Conservation (phyloP, 2,329 filamentous ascomycete genomes). For the Colletotrichum karsti region DNA sequence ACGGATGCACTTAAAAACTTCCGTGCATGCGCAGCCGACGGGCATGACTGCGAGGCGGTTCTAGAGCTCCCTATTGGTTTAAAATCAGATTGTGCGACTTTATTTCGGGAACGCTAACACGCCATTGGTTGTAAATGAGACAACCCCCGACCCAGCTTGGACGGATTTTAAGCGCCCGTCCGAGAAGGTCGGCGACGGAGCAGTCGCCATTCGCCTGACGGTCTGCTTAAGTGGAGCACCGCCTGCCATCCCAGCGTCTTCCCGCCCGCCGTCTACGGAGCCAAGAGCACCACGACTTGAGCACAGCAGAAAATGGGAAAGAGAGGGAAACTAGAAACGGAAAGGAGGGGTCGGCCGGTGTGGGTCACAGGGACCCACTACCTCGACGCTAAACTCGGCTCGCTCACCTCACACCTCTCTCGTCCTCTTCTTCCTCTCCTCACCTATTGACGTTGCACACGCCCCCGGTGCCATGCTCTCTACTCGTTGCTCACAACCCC, state of each 20-base stretch:
- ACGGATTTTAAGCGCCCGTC: constrained; percentile 28
- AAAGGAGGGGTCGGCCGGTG: constrained; percentile 10
- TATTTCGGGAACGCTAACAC: constrained; percentile 31
- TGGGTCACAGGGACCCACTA: neutral
- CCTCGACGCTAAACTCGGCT: constrained; percentile 15
- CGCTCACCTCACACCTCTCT: constrained; percentile 23
- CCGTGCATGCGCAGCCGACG: constrained; percentile 20
- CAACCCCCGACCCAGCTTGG: neutral
- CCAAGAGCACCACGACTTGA: neutral
- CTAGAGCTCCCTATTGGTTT: constrained; percentile 36
- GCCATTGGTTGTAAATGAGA: constrained; percentile 36
- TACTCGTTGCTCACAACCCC: neutral
- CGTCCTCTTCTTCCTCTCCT: neutral
- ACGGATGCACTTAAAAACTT: neutral
- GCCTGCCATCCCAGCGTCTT: neutral
- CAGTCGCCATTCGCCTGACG: constrained; percentile 23
- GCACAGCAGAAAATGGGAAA: neutral
- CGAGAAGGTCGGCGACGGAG: too few species aligned
- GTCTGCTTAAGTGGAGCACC: constrained; percentile 6
- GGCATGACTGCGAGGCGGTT: neutral
- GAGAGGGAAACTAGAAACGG: neutral
- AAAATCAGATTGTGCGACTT: constrained; percentile 38
- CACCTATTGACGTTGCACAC: neutral
- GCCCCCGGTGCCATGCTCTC: neutral
- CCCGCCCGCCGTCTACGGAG: constrained; percentile 23